Percentiles rank a stretch among this genome's conserved stretches.
Conservation (phyloP, 176 grass and related monocot species). For the Tillandsia leiboldiana region DNA sequence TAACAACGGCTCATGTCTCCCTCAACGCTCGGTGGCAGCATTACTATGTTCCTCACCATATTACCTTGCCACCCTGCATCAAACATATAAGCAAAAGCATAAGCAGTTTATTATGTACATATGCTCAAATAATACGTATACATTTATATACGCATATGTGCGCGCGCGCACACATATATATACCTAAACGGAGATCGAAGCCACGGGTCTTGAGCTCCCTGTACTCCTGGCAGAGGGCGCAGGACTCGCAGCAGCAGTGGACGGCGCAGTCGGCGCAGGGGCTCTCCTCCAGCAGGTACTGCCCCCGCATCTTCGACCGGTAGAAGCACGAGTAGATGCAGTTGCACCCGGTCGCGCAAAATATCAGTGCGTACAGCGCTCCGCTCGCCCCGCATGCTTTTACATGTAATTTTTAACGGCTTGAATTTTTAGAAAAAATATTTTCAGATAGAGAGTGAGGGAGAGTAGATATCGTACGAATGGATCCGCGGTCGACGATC, state of each 20-base stretch:
- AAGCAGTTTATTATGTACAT: neutral
- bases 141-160: neutral
- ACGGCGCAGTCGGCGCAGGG: slow-evolving; percentile 58
- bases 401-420: neutral
- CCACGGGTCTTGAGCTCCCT: slow-evolving; percentile 51
- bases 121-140: neutral
- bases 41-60: slow-evolving; percentile 5
- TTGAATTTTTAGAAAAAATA: neutral
- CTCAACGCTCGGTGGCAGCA: slow-evolving; percentile 16
- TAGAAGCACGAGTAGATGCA: slow-evolving; percentile 60
- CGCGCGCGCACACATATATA: no score
- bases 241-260: slow-evolving; percentile 41
- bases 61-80: slow-evolving; percentile 29
- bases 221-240: slow-evolving; percentile 71
- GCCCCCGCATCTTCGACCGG: slow-evolving; percentile 45
- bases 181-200: slow-evolving; percentile 45
- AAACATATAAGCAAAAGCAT: neutral
- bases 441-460: neutral
- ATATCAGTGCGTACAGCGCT: slow-evolving; percentile 27
- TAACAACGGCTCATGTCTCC: slow-evolving; percentile 23
- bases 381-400: slow-evolving; percentile 51
- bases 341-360: slow-evolving; percentile 6
- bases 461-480: slow-evolving; percentile 19
- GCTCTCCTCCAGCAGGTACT: slow-evolving; percentile 32
- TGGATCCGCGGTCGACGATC: slow-evolving; percentile 35